phyloP scores from a whole-genome alignment of 139 green algal species.

The Ettlia oleoabundans region DNA sequence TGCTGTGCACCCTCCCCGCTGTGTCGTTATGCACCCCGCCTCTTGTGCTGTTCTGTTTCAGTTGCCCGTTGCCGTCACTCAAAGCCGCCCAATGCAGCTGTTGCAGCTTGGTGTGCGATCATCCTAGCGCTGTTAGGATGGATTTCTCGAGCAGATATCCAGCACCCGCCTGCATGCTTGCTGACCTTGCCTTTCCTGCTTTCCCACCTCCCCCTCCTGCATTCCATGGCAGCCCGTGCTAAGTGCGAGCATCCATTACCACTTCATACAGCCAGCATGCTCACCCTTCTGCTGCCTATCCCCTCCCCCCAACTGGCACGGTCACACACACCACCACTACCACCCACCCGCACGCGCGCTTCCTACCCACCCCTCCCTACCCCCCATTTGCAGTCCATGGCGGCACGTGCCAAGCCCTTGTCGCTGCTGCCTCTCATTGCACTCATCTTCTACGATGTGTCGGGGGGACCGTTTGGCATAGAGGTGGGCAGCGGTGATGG shows the following conservation, averaged over 20 bases:
- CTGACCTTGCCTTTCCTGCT: too few species aligned
- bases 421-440: constrained; percentile 87
- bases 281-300: background rate
- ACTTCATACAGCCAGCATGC: too few species aligned
- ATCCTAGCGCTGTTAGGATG: too few species aligned
- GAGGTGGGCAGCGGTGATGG: constrained; percentile 63
- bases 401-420: constrained; percentile 61
- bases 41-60: too few species aligned
- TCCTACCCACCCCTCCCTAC: background rate
- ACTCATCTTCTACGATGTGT: constrained; percentile 98
- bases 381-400: background rate
- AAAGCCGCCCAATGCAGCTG: too few species aligned
- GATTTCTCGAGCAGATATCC: too few species aligned
- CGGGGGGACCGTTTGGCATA: constrained; percentile 93
- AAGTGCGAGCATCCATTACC: background rate
- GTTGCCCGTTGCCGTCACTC: too few species aligned
- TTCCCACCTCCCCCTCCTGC: background rate
- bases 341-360: background rate
- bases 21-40: too few species aligned
- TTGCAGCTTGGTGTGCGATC: too few species aligned
- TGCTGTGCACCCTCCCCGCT: too few species aligned
- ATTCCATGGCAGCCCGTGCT: background rate
- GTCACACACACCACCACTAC: background rate
- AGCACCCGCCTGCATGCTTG: too few species aligned
- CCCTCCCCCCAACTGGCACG: background rate